Conservation (phyloP, 805 yeast genomes). For the Clavispora carvajalis region DNA sequence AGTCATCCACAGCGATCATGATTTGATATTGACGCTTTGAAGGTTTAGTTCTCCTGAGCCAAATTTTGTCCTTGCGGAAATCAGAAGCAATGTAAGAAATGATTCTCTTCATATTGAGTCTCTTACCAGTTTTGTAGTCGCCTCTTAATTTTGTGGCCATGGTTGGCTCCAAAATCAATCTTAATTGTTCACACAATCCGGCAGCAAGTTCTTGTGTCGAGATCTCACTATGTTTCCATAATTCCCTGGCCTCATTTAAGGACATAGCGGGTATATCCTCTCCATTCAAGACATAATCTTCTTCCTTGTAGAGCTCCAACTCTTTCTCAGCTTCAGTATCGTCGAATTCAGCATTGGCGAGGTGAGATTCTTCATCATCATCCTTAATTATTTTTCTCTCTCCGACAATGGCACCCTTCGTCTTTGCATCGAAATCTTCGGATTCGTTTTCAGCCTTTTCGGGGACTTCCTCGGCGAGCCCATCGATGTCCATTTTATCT, state of each 20-base stretch:
- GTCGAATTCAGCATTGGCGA: conserved; percentile 24
- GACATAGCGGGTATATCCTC: conserved; percentile 42
- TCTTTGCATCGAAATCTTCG: conserved; percentile 46
- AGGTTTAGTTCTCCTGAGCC: conserved; percentile 97
- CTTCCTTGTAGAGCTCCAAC: conserved; percentile 6
- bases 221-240: conserved; percentile 80
- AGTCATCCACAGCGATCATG: conserved; percentile 96
- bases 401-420: conserved; percentile 47
- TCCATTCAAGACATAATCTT: conserved; percentile 17
- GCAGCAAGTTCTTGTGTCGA: conserved; percentile 87
- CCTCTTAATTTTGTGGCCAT: conserved; percentile 92
- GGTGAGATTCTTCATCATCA: conserved; percentile 8
- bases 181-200: conserved; percentile 83
- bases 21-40: conserved; percentile 95
- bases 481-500: conserved; percentile 26
- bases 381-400: conserved; percentile 32
- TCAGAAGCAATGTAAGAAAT: conserved; percentile 97
- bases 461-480: conserved; percentile 21
- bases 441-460: conserved; percentile 20
- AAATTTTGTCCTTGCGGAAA: conserved; percentile 94
- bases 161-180: conserved; percentile 92
- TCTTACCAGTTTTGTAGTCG: conserved; percentile 94
- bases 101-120: conserved; percentile 94
- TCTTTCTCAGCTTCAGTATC: conserved; percentile 14
- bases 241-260: conserved; percentile 61